Evolutionary conservation across 371 early-diverging fungal species (phyloP).

Genomic region (Mucor plumbeus): DNA sequence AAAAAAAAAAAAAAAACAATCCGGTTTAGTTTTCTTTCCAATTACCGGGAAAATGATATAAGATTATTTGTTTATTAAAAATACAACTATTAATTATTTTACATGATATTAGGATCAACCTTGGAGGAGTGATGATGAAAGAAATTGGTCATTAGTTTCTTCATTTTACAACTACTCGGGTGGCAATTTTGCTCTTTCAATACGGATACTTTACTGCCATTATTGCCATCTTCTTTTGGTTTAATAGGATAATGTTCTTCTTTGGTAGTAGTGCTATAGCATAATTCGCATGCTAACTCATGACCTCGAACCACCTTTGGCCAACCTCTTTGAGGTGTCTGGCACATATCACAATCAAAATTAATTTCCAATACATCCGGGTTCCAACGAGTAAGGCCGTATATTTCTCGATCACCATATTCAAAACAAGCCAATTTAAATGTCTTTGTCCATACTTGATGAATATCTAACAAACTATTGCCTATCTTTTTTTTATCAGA

Average conservation of each 20-base stretch:
- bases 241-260: background rate
- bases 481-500: background rate
- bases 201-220: background rate
- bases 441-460: conserved; percentile 31
- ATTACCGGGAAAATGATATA: background rate
- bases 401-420: conserved; percentile 27
- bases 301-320: conserved; percentile 5
- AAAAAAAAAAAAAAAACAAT: background rate
- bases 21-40: background rate
- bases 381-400: conserved; percentile 25
- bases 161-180: conserved; percentile 5
- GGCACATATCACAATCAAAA: conserved; percentile 30
- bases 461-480: conserved; percentile 11
- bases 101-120: background rate
- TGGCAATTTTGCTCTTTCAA: background rate
- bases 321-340: conserved; percentile 22
- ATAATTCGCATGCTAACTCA: conserved; percentile 19
- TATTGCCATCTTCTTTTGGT: background rate
- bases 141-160: conserved; percentile 5
- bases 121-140: conserved; percentile 12
- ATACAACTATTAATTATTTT: conserved; percentile 8
- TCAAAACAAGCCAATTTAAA: conserved; percentile 34
- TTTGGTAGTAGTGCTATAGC: conserved; percentile 6
- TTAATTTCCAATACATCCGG: conserved; percentile 9
- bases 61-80: conserved; percentile 4